Evolutionary conservation across 129 eudicot species (phyloP), one percentile per base, ranked within the genome.

Genomic region (Solidago caesia): DNA sequence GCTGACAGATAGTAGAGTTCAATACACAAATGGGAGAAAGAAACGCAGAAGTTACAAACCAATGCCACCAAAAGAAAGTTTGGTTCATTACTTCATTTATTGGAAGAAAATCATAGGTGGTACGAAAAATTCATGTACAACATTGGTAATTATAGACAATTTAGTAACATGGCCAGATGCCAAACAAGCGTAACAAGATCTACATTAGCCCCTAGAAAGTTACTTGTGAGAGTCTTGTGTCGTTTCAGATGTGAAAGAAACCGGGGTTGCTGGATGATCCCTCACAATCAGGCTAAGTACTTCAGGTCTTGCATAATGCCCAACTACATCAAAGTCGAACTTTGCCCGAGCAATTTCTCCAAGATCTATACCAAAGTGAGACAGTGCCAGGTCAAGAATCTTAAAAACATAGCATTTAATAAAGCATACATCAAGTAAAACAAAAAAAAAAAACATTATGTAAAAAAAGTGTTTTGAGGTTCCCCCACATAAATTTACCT

Each of bases 291-390:
- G 77, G 81, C 93, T 91, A 51, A 94, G 88, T 43, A 91, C 81
- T 77, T 94, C 99, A 41, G 99, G 96, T 42, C 97, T 88, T 10
- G 99, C 79, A 76, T 91, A 94, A 79, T 94, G 99, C 8, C 99
- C 99, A 33, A 94, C 96, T 53, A 90, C 99, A n/a, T 94, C 99
- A 73, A 94, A 94, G 75, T 82, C 93, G 43, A 90, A 94, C 79
- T 94, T 94, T 25, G 91, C 97, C 0, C 92, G 95, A 60, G 82
- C 93, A 21, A 94, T 86, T 29, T 94, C 98, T 58, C 93, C 97
- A 13, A 94, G 84, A 87, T 94, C 98, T 94, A 75, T 48, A 70
- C 57, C 81, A 67, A 43, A 71, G 16, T 21, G 45, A 39, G 8
- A 16, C 75, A 73, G 58, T 6, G 47, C 13, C 46, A 71, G 53